phyloP scores from a whole-genome alignment of 2,329 filamentous ascomycete species.

The Verticillium klebahnii region DNA sequence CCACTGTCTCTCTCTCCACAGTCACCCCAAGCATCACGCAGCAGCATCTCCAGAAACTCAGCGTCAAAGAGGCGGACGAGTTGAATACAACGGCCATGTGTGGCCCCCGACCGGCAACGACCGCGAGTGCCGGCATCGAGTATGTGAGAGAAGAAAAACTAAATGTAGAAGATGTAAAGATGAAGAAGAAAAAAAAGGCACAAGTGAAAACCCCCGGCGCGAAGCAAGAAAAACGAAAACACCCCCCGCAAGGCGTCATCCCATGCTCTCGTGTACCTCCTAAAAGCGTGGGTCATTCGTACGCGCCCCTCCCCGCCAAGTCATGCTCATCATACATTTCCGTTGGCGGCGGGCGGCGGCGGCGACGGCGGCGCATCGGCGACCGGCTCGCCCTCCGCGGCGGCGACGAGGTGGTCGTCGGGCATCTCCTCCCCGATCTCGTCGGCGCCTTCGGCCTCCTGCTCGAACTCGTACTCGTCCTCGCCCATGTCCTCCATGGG shows the following conservation, averaged over 20 bases:
- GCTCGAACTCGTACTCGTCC: background rate
- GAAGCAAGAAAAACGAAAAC: background rate
- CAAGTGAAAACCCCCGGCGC: background rate
- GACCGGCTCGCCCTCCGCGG: background rate
- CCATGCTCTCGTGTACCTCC: background rate
- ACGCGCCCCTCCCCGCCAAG: background rate
- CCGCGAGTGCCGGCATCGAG: background rate
- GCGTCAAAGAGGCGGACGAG: background rate
- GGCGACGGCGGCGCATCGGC: background rate
- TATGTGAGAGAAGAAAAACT: background rate
- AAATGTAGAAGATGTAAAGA: background rate
- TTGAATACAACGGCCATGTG: background rate
- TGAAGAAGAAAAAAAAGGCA: background rate
- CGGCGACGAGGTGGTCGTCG: background rate
- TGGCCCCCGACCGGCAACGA: background rate
- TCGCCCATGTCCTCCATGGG: conserved; percentile 23
- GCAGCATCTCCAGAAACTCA: background rate
- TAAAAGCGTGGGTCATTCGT: background rate
- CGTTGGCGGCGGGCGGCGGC: background rate
- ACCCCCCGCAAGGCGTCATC: background rate
- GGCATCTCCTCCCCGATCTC: background rate
- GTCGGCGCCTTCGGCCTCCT: background rate
- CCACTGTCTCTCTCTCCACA: background rate
- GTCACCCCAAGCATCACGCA: background rate
- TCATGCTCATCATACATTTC: background rate